A percentile compares a stretch with the other conserved stretches of the same genome.
phyloP scores from a whole-genome alignment of 148 eudicot species.

The Rheum nobile region DNA sequence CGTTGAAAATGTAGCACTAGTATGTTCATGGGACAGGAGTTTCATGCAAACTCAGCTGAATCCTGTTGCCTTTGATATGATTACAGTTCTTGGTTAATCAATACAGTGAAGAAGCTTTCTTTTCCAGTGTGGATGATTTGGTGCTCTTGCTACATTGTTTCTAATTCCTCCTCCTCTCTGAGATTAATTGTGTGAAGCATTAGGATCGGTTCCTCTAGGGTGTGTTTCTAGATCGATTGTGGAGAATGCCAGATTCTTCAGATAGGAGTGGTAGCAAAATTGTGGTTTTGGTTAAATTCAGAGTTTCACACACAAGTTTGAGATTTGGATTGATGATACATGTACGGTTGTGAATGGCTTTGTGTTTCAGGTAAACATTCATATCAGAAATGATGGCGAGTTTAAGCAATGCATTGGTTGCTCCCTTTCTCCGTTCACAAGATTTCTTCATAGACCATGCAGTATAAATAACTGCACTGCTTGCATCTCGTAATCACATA shows the following conservation, averaged over 20 bases:
- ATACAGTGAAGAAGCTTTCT: not conserved
- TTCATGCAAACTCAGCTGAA: not conserved
- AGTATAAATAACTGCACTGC: not conserved
- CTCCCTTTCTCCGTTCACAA: not conserved
- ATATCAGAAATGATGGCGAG: too few relatives aligned
- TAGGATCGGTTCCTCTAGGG: not conserved
- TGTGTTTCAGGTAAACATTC: too few relatives aligned
- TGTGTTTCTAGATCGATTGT: too few relatives aligned
- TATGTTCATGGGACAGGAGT: not conserved
- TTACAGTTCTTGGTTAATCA: not conserved
- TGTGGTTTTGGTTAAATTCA: not conserved
- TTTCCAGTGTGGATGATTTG: not conserved
- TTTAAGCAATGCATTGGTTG: too few relatives aligned
- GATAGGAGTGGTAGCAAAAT: too few relatives aligned
- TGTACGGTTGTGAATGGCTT: too few relatives aligned
- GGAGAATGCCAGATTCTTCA: too few relatives aligned
- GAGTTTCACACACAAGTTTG: not conserved
- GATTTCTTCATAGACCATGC: not conserved
- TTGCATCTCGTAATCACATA: not conserved
- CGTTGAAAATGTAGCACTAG: not conserved
- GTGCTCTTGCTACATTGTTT: not conserved
- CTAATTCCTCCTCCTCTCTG: not conserved
- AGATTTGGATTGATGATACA: not conserved
- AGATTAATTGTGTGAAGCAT: not conserved
- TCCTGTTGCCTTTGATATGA: conserved; percentile 2